Percentiles rank a stretch among this genome's conserved stretches.
Evolutionary conservation across 75 land plant species (phyloP).

Genomic region (Ceratopteris richardii): DNA sequence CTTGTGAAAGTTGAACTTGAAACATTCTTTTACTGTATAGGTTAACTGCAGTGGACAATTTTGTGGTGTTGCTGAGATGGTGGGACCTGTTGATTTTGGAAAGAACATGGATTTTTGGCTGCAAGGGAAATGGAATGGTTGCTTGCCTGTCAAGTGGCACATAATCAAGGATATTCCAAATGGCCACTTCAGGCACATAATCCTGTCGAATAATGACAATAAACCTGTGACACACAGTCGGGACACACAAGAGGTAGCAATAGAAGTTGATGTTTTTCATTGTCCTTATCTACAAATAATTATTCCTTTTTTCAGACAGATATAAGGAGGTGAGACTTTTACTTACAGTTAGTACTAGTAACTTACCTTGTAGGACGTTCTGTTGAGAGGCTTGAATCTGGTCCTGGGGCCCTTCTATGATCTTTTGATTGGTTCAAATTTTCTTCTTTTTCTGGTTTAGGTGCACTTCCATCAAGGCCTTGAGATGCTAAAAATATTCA

Average conservation of each 20-base stretch:
- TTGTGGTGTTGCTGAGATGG: conserved; percentile 63
- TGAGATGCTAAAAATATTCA: conserved; percentile 20
- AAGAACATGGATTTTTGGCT: conserved; percentile 59
- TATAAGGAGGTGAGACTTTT: no score
- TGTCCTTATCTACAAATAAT: not conserved
- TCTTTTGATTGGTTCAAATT: no score
- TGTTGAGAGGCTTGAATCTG: no score
- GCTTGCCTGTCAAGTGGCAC: conserved; percentile 60
- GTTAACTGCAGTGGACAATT: conserved; percentile 64
- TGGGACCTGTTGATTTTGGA: conserved; percentile 51
- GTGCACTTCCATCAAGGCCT: conserved; percentile 11
- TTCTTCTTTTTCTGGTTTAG: not conserved
- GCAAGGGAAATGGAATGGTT: conserved; percentile 72
- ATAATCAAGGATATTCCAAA: conserved; percentile 62
- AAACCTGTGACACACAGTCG: conserved; percentile 63
- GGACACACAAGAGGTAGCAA: conserved; percentile 57
- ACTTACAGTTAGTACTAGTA: no score
- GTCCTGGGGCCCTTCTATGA: no score
- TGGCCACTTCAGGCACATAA: conserved; percentile 45
- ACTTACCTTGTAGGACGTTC: no score
- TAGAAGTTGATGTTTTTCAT: not conserved
- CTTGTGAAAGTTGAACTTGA: no score
- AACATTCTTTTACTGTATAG: no score
- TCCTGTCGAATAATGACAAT: conserved; percentile 53
- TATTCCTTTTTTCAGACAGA: not conserved